Conservation (phyloP, 2,329 filamentous ascomycete species). For the Emergomyces orientalis region DNA sequence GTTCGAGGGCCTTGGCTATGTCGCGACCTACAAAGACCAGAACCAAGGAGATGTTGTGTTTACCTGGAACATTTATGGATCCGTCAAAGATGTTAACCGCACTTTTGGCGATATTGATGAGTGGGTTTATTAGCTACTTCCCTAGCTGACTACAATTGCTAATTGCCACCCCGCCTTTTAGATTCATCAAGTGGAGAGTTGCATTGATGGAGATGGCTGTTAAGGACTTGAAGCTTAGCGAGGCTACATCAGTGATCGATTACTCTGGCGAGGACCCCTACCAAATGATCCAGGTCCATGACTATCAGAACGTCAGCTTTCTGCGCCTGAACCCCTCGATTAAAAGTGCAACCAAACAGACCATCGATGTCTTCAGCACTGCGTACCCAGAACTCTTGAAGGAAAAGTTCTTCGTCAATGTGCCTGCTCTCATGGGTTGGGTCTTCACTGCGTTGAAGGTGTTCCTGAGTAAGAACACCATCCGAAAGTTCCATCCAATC, state of each 20-base stretch:
- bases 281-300: slow-evolving; percentile 86
- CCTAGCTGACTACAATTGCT: neutral
- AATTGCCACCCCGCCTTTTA: slow-evolving; percentile 28
- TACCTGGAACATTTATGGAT: slow-evolving; percentile 90
- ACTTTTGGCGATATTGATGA: slow-evolving; percentile 76
- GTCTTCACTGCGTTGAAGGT: slow-evolving; percentile 67
- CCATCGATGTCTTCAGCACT: slow-evolving; percentile 68
- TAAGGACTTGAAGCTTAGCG: slow-evolving; percentile 59
- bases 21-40: slow-evolving; percentile 58
- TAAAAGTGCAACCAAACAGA: slow-evolving; percentile 67
- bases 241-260: slow-evolving; percentile 60
- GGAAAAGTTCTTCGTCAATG: slow-evolving; percentile 94
- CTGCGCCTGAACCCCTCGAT: slow-evolving; percentile 68
- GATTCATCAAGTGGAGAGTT: slow-evolving; percentile 83
- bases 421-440: slow-evolving; percentile 85
- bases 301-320: slow-evolving; percentile 83
- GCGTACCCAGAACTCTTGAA: slow-evolving; percentile 83
- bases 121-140: slow-evolving; percentile 43
- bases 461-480: slow-evolving; percentile 62
- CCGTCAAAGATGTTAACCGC: slow-evolving; percentile 66
- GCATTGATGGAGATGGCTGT: slow-evolving; percentile 84
- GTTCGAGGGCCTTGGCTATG: slow-evolving; percentile 70
- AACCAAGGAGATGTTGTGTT: slow-evolving; percentile 52
- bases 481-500: slow-evolving; percentile 72
- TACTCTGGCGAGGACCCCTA: slow-evolving; percentile 63